Evolutionary conservation across 441 rosid species (phyloP).

Genomic region (Mallotus japonicus): DNA sequence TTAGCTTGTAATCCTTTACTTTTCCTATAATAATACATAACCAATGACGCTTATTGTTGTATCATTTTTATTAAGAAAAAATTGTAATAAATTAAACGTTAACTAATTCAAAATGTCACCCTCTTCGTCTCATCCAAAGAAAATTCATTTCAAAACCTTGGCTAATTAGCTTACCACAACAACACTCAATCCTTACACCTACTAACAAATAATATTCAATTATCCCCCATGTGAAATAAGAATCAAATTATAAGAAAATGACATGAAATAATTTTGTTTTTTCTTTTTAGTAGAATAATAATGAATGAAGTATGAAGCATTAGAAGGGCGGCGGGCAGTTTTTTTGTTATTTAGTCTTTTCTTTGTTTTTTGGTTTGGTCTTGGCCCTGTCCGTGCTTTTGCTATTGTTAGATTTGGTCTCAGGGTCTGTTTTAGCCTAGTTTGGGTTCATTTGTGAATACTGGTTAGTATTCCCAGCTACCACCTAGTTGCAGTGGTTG

Average conservation of each 20-base stretch:
- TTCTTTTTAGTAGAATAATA: neutral
- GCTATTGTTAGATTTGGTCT: too few species aligned
- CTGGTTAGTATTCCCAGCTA: too few species aligned
- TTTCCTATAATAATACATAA: neutral
- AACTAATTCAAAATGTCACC: slow-evolving; percentile 10
- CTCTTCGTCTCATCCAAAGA: neutral
- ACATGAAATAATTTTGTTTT: neutral
- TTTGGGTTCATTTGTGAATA: too few species aligned
- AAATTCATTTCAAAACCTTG: neutral
- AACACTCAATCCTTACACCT: neutral
- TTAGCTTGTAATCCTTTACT: neutral
- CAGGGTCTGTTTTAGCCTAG: too few species aligned
- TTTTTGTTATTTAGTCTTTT: too few species aligned
- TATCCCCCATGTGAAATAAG: slow-evolving; percentile 9
- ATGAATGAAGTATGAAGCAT: too few species aligned
- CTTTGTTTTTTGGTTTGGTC: too few species aligned
- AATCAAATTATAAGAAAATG: neutral
- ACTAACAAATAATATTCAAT: neutral
- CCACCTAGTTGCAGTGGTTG: too few species aligned
- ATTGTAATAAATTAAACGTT: neutral
- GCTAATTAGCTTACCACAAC: neutral
- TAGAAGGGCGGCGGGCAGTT: slow-evolving; percentile 17
- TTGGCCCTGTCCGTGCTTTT: too few species aligned
- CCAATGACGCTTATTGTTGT: neutral
- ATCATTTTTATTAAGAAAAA: too few species aligned